A percentile compares a stretch with the other conserved stretches of the same genome.
Evolutionary conservation across 257 asterid genomes (phyloP).

Genomic region (Penstemon newberryi): DNA sequence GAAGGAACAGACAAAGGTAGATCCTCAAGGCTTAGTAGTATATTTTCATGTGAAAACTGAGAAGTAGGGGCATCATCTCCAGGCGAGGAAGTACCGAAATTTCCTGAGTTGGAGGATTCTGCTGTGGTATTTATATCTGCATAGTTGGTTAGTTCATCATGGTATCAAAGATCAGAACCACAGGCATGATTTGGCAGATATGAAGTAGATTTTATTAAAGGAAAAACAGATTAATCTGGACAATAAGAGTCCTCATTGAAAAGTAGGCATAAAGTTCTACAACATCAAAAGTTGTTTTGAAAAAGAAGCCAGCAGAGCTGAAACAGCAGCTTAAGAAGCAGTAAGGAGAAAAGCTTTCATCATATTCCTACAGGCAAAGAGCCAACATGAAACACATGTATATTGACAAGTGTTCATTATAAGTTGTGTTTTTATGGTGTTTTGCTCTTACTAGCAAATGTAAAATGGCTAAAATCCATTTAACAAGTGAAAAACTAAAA

Average conservation of each 20-base stretch:
- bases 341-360: not conserved
- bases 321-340: slow-evolving; percentile 10
- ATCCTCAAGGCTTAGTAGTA: slow-evolving; percentile 48
- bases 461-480: too few relatives aligned
- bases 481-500: too few relatives aligned
- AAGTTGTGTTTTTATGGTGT: slow-evolving; percentile 10
- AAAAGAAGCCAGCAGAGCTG: not conserved
- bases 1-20: slow-evolving; percentile 61
- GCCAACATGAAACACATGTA: not conserved
- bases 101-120: slow-evolving; percentile 35
- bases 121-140: slow-evolving; percentile 32
- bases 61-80: slow-evolving; percentile 44
- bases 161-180: slow-evolving; percentile 32
- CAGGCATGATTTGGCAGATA: slow-evolving; percentile 13
- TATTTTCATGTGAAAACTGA: slow-evolving; percentile 49
- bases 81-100: slow-evolving; percentile 31
- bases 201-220: not conserved
- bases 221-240: not conserved
- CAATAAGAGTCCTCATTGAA: not conserved
- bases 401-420: slow-evolving; percentile 10
- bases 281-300: not conserved
- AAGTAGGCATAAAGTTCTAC: not conserved
- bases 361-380: not conserved
- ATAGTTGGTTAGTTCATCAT: slow-evolving; percentile 22
- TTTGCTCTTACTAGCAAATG: not conserved